Conservation (phyloP, 2,329 filamentous ascomycete genomes). For the Colletotrichum cereale region DNA sequence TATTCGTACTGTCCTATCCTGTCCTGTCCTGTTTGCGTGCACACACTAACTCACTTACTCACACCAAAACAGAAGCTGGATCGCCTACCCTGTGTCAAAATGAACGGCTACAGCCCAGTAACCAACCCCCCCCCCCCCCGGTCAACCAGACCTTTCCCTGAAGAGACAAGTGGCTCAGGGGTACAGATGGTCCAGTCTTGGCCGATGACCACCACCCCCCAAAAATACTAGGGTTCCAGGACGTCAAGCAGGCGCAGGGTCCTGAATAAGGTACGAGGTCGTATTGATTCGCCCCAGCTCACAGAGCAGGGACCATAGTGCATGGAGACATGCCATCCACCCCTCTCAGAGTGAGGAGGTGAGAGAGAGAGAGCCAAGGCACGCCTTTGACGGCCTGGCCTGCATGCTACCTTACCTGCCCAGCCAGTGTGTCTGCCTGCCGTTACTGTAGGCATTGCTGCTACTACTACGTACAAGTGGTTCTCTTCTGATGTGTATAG, state of each 20-base stretch:
- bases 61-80: background rate
- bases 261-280: conserved; percentile 40
- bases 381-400: background rate
- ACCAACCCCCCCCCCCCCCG: conserved; percentile 10
- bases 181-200: conserved; percentile 29
- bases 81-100: background rate
- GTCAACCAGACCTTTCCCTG: conserved; percentile 18
- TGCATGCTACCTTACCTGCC: background rate
- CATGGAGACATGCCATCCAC: conserved; percentile 18
- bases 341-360: background rate
- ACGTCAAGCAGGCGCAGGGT: conserved; percentile 30
- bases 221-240: background rate
- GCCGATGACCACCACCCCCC: conserved; percentile 28
- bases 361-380: background rate
- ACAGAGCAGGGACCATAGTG: background rate
- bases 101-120: conserved; percentile 9
- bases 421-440: background rate
- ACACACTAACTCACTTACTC: too few species aligned
- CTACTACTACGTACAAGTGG: background rate
- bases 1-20: too few species aligned
- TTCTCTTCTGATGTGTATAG: background rate
- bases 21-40: background rate
- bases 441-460: background rate
- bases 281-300: conserved; percentile 39
- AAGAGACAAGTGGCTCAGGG: conserved; percentile 28